phyloP scores from a whole-genome alignment of 1,284 basidiomycete species.

The Ganoderma meredithae region DNA sequence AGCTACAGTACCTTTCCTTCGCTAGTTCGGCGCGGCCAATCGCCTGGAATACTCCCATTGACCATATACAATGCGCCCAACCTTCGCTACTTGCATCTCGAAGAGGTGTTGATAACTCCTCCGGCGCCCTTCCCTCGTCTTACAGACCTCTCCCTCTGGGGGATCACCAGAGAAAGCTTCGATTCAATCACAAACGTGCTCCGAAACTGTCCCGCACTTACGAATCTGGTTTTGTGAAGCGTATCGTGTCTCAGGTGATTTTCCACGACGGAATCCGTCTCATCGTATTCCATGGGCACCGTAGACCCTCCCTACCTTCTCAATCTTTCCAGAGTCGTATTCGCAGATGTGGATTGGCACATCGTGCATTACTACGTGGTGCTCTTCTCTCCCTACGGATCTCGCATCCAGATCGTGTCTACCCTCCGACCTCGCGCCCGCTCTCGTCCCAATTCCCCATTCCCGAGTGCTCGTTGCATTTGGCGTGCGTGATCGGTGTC shows the following conservation, averaged over 20 bases:
- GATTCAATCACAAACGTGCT: not conserved
- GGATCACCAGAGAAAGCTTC: not conserved
- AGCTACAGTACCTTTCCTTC: not conserved
- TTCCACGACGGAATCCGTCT: not conserved
- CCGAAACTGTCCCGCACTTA: not conserved
- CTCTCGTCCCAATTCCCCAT: no score
- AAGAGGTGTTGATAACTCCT: not conserved
- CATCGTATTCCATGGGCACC: not conserved
- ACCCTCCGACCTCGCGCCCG: no score
- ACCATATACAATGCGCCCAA: not conserved
- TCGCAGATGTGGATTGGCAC: not conserved
- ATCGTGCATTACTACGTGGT: not conserved
- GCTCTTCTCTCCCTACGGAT: not conserved
- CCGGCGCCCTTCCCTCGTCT: not conserved
- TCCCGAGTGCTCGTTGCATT: no score
- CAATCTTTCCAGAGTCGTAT: not conserved
- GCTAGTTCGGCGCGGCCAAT: not conserved
- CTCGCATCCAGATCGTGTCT: not conserved
- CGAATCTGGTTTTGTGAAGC: not conserved
- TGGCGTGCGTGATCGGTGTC: no score
- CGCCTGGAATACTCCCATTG: not conserved
- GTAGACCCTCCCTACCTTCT: not conserved
- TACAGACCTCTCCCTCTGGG: not conserved
- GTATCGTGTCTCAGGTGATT: not conserved
- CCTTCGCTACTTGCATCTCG: not conserved